These are phyloP conservation scores for Botryotinia globosa DNA, from an alignment of 2,329 filamentous ascomycete species.

Conservation along the genomic window DNA sequence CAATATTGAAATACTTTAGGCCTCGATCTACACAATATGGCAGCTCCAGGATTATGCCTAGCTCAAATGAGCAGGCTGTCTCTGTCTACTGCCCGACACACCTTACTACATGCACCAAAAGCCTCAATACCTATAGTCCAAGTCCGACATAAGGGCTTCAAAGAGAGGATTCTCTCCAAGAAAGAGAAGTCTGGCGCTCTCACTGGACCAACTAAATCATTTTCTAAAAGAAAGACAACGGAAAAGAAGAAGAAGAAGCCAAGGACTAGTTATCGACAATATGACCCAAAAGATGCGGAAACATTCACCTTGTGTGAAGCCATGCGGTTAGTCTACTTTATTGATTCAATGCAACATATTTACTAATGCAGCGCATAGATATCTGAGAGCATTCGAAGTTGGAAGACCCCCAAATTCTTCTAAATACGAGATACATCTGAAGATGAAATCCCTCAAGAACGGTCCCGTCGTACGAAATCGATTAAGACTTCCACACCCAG, in stretches of 20 bases:
- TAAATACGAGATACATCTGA: constrained; percentile 89
- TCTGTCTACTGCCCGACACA: constrained; percentile 24
- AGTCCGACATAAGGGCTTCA: constrained; percentile 22
- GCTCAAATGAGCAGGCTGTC: constrained; percentile 39
- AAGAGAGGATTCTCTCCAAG: constrained; percentile 29
- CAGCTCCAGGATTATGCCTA: constrained; percentile 34
- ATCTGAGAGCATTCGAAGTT: constrained; percentile 89
- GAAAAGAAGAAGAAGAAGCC: constrained; percentile 38
- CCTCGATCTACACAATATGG: constrained; percentile 31
- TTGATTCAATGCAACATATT: constrained; percentile 8
- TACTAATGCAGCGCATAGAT: constrained; percentile 50
- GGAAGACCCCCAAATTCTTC: constrained; percentile 67
- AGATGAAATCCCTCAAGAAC: constrained; percentile 78
- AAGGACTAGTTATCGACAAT: constrained; percentile 38
- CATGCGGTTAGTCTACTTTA: constrained; percentile 66
- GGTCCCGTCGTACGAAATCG: constrained; percentile 84
- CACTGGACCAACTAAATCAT: constrained; percentile 27
- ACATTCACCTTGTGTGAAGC: constrained; percentile 87
- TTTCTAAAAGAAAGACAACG: constrained; percentile 37
- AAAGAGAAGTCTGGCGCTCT: constrained; percentile 24
- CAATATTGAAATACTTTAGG: not conserved
- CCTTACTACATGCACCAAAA: constrained; percentile 21
- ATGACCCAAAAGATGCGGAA: constrained; percentile 44
- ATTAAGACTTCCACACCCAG: constrained; percentile 82
- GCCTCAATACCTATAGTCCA: constrained; percentile 30